Base-by-base conservation (phyloP, 176 grass and related monocot genomes). In the Rhynchospora breviuscula region DNA sequence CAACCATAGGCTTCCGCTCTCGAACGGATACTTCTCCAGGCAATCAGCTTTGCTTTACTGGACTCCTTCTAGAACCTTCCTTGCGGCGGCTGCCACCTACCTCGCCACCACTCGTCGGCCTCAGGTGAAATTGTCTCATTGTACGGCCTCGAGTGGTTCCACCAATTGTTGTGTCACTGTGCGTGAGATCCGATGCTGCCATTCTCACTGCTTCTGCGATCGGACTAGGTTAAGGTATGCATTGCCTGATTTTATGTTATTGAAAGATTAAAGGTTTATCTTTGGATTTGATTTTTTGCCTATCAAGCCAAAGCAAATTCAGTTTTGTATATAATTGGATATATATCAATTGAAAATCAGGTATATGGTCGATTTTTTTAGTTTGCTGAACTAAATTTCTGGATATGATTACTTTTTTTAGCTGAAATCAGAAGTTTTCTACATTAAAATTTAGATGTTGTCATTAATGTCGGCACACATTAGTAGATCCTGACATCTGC, bases 1-100 rank as follows among this genome's bases (percentile, higher is more conserved):
- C 12, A 67, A 70, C n/a, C 79, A 80, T 2, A 2, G 82, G 14
- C 19, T 51, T 29, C 84, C 45, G 45, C 70, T 89, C 3, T 82
- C 89, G 61, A 87, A 86, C 21, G 92, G 85, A 3, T 81, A 83
- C 79, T 90, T 94, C 29, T 84, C 90, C 44, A 88, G 81, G 64
- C 81, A 91, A 67, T 90, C 87, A 12, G 2, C 84, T 14, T 75
- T 85, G 63, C 76, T 86, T 33, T 78, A 48, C 47, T 85, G 23
- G 35, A 21, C 59, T 3, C 69, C 83, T 64, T 53, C 68, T 64
- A 78, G 83, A 78, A 82, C 80, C 80, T 82, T 82, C 80, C 45
- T 82, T 65, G 59, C 80, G 2, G 80, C 80, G 17, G 80, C 80
- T 15, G 61, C 80, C 6, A 65, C 80, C 4, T 82, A 82, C 47